Evolutionary conservation across 768 basidiomycete genomes (phyloP).

Genomic region (Podaxis sp.): DNA sequence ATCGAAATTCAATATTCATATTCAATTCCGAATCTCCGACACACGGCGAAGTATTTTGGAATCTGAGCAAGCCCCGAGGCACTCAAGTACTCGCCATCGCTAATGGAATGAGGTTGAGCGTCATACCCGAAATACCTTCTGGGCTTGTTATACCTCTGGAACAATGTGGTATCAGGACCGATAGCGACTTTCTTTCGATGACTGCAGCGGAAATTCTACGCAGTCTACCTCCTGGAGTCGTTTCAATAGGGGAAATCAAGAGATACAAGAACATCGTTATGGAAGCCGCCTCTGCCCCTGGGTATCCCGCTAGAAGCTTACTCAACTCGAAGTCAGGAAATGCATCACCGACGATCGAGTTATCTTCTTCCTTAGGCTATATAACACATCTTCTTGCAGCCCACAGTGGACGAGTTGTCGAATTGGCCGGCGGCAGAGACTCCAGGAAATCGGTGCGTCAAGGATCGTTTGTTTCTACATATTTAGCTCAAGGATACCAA

Average conservation of each 20-base stretch:
- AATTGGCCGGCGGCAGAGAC: slow-evolving; percentile 64
- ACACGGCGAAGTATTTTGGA: too few relatives aligned
- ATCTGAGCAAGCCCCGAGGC: too few relatives aligned
- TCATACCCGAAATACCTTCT: slow-evolving; percentile 38
- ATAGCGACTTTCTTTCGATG: slow-evolving; percentile 51
- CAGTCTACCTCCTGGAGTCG: slow-evolving; percentile 47
- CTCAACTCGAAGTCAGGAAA: slow-evolving; percentile 26
- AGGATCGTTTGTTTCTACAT: not conserved
- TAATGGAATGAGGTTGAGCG: slow-evolving; percentile 40
- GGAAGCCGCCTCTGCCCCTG: slow-evolving; percentile 44
- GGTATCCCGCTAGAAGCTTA: slow-evolving; percentile 31
- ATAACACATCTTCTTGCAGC: not conserved
- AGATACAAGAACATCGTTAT: slow-evolving; percentile 38
- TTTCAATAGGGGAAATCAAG: slow-evolving; percentile 50
- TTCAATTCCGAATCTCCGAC: not conserved
- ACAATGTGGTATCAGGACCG: slow-evolving; percentile 51
- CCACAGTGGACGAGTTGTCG: slow-evolving; percentile 48
- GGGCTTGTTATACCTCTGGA: slow-evolving; percentile 49
- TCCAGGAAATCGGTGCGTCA: slow-evolving; percentile 69
- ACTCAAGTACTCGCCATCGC: not conserved
- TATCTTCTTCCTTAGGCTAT: not conserved
- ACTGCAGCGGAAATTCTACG: slow-evolving; percentile 50
- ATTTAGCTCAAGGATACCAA: slow-evolving; percentile 25
- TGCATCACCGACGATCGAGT: slow-evolving; percentile 8
- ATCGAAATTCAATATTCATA: not conserved